Conservation (phyloP, 176 grass and related monocot species). For the Neostapfia colusana region DNA sequence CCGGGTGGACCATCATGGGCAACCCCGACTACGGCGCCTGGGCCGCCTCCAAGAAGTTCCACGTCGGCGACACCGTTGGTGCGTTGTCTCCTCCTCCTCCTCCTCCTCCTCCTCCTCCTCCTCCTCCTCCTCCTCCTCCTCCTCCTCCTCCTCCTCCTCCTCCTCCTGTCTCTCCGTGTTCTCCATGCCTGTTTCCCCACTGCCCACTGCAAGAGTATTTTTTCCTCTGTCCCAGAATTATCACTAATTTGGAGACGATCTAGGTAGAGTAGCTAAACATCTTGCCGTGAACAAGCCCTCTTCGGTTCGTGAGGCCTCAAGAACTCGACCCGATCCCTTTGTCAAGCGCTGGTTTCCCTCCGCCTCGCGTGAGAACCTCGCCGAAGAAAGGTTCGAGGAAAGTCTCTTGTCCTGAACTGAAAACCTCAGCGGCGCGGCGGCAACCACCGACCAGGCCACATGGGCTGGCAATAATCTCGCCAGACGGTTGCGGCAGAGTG, state of each 20-base stretch:
- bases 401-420: background rate
- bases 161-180: too few relatives aligned
- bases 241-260: too few relatives aligned
- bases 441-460: background rate
- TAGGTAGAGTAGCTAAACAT: too few relatives aligned
- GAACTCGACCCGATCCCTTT: too few relatives aligned
- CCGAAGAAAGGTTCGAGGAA: background rate
- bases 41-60: slow-evolving; percentile 41
- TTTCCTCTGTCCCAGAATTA: too few relatives aligned
- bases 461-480: background rate
- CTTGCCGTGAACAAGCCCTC: too few relatives aligned
- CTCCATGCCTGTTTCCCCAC: background rate
- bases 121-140: too few relatives aligned
- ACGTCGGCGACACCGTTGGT: slow-evolving; percentile 27
- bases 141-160: too few relatives aligned
- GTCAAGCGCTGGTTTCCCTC: too few relatives aligned
- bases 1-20: slow-evolving; percentile 57
- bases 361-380: too few relatives aligned
- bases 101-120: too few relatives aligned
- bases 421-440: background rate
- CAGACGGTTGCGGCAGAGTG: background rate
- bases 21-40: slow-evolving; percentile 56
- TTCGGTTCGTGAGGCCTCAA: too few relatives aligned
- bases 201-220: background rate
- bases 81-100: background rate